Evolutionary conservation across 2,329 filamentous ascomycete genomes (phyloP).

Genomic region (Microsporum ferrugineum): DNA sequence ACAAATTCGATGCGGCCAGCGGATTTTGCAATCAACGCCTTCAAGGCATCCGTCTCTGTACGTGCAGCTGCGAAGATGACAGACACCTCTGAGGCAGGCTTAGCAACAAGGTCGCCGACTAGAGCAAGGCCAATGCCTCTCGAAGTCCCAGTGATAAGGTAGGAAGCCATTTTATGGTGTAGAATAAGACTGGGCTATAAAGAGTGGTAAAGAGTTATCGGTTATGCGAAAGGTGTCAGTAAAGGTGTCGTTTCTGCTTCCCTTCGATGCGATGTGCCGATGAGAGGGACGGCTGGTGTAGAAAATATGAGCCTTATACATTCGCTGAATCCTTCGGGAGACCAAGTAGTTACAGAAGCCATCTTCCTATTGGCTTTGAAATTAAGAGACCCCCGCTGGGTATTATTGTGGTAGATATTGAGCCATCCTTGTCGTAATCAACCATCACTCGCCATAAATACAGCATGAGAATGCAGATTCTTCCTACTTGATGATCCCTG

Average conservation of each 20-base stretch:
- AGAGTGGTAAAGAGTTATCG: too few species aligned
- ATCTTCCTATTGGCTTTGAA: not conserved
- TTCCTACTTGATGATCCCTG: not conserved
- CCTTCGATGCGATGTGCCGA: too few species aligned
- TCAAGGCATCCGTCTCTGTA: slow-evolving; percentile 19
- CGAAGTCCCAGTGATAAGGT: slow-evolving; percentile 26
- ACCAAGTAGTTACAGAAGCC: too few species aligned
- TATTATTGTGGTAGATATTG: not conserved
- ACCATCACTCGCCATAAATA: not conserved
- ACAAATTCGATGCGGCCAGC: slow-evolving; percentile 26
- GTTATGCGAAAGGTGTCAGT: too few species aligned
- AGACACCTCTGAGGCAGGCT: slow-evolving; percentile 23
- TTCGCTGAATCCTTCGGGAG: too few species aligned
- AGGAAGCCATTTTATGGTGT: slow-evolving; percentile 21
- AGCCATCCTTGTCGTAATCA: not conserved
- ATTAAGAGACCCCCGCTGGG: not conserved
- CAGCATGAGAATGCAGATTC: not conserved
- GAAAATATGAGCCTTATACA: too few species aligned
- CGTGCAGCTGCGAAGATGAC: slow-evolving; percentile 34
- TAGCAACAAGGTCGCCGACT: slow-evolving; percentile 19
- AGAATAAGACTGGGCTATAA: not conserved
- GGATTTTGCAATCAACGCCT: slow-evolving; percentile 24
- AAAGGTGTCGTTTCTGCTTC: too few species aligned
- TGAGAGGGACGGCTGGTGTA: too few species aligned
- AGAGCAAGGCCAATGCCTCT: slow-evolving; percentile 28